These are phyloP conservation scores for Fusarium compactum DNA, from an alignment of 2,329 filamentous ascomycete genomes.

Conservation along the genomic window DNA sequence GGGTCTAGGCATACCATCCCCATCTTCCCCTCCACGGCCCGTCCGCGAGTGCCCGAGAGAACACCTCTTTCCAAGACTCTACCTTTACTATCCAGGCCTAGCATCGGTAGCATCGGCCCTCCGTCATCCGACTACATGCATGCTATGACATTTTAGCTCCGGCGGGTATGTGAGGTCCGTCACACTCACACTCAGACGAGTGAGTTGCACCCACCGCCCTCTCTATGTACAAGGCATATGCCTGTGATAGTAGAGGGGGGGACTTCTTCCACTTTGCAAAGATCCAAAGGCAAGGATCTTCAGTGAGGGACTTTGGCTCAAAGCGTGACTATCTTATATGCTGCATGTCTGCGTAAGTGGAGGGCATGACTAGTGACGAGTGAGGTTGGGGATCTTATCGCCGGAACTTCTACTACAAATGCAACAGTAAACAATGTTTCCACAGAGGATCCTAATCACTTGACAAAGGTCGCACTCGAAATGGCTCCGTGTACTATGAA, in stretches of 20 bases:
- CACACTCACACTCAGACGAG: slow-evolving; percentile 34
- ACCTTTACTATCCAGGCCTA: slow-evolving; percentile 37
- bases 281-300: slow-evolving; percentile 7
- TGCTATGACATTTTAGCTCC: slow-evolving; percentile 46
- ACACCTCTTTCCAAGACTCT: neutral
- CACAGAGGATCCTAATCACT: slow-evolving; percentile 30
- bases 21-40: slow-evolving; percentile 46
- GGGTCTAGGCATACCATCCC: slow-evolving; percentile 25
- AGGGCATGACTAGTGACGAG: slow-evolving; percentile 10
- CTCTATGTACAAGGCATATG: slow-evolving; percentile 17
- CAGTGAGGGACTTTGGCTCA: slow-evolving; percentile 3
- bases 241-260: slow-evolving; percentile 13
- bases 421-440: neutral
- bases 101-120: slow-evolving; percentile 37
- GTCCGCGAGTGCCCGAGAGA: slow-evolving; percentile 42
- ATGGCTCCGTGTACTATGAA: neutral
- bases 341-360: slow-evolving; percentile 12
- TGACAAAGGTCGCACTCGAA: slow-evolving; percentile 15
- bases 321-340: slow-evolving; percentile 13
- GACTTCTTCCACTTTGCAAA: neutral
- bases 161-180: slow-evolving; percentile 48
- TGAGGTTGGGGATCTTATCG: slow-evolving; percentile 3
- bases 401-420: neutral
- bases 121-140: slow-evolving; percentile 43
- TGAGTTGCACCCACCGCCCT: slow-evolving; percentile 12